Evolutionary conservation across 352 stramenopile species (phyloP).

Genomic region (Bremia lactucae): DNA sequence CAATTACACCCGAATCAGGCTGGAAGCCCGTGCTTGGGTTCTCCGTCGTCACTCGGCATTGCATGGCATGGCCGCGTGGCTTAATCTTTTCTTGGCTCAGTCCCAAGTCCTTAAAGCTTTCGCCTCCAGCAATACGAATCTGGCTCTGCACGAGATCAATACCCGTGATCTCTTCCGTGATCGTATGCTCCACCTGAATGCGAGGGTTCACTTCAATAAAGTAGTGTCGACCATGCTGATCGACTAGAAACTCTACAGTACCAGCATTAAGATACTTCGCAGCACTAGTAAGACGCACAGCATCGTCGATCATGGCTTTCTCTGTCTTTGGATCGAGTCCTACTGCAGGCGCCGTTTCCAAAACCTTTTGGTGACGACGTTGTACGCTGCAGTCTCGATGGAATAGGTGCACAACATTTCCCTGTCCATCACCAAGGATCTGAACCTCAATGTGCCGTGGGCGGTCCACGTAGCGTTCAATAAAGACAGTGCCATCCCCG

Average conservation of each 20-base stretch:
- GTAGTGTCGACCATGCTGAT: constrained; percentile 87
- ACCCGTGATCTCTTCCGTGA: constrained; percentile 89
- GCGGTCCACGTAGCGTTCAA: constrained; percentile 93
- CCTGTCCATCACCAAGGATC: constrained; percentile 91
- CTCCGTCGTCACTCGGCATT: constrained; percentile 95
- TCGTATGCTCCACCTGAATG: constrained; percentile 92
- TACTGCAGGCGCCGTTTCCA: constrained; percentile 90
- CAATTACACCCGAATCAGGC: constrained; percentile 93
- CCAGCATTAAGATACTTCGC: constrained; percentile 94
- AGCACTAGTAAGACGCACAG: constrained; percentile 82
- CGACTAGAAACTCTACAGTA: constrained; percentile 98
- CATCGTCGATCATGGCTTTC: constrained; percentile 89
- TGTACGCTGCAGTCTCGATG: constrained; percentile 98
- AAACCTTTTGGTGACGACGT: constrained; percentile 95
- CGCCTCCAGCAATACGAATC: constrained; percentile 90
- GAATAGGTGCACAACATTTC: constrained; percentile 91
- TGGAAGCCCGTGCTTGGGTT: constrained; percentile 91
- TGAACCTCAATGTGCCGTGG: constrained; percentile 97
- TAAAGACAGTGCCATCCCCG: constrained; percentile 91
- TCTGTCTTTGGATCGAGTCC: constrained; percentile 74
- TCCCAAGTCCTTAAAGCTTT: constrained; percentile 88
- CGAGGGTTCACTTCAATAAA: constrained; percentile 99
- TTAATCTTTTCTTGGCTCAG: constrained; percentile 92
- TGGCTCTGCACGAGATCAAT: constrained; percentile 96
- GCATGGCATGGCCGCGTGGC: constrained; percentile 90